These are phyloP conservation scores for Lizanozyma gosingica DNA, from an alignment of 1,139 yeast genomes.

Conservation along the genomic window DNA sequence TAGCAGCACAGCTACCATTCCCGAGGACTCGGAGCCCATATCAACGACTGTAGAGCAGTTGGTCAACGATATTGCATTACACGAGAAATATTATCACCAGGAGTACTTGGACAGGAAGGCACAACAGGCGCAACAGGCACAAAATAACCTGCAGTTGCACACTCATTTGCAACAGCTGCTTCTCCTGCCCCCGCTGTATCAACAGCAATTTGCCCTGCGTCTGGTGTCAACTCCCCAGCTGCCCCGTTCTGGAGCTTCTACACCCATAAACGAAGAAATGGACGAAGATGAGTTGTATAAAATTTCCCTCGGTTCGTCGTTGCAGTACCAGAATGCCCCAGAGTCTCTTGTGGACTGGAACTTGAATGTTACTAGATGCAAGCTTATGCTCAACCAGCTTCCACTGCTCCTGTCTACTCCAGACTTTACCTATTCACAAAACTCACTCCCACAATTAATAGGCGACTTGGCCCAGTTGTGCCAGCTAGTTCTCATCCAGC, in stretches of 20 bases:
- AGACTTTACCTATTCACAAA: constrained; percentile 24
- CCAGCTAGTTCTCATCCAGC: constrained; percentile 32
- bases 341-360: constrained; percentile 41
- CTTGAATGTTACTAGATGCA: constrained; percentile 38
- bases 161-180: constrained; percentile 1
- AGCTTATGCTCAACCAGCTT: constrained; percentile 28
- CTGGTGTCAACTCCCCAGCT: neutral
- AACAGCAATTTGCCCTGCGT: constrained; percentile 1
- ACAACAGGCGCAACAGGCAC: constrained; percentile 4
- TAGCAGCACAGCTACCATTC: constrained; percentile 37
- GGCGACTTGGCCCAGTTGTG: constrained; percentile 37
- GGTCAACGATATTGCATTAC: constrained; percentile 34
- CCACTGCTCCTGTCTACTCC: constrained; percentile 34
- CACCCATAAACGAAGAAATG: constrained; percentile 8
- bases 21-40: constrained; percentile 38
- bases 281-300: constrained; percentile 25
- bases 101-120: constrained; percentile 4
- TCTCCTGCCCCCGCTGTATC: constrained; percentile 1
- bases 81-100: constrained; percentile 21
- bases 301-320: constrained; percentile 33
- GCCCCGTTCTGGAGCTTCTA: neutral
- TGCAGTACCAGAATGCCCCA: constrained; percentile 32
- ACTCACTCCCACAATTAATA: constrained; percentile 31
- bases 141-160: constrained; percentile 7
- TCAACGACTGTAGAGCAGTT: constrained; percentile 38